Evolutionary conservation across 148 eudicot species (phyloP), one percentile per base, ranked within the genome.

Genomic region (Drosera capensis): DNA sequence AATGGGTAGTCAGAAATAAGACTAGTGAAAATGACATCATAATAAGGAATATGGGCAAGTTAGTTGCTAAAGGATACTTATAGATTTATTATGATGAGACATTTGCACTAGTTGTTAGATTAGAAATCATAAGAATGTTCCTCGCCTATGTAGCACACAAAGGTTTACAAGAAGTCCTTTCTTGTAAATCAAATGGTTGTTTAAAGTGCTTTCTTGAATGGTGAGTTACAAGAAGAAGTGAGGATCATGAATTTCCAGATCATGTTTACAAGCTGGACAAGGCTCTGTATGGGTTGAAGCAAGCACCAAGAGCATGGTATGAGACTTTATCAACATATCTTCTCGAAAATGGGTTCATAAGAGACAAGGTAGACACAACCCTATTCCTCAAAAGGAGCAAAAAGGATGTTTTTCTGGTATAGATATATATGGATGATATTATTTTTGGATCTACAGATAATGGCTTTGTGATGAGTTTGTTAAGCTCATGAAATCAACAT

Each of bases 21-120:
- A 8, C 30, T 2, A 34, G 30, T 30, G 52, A 48, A 7, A 7
- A 16, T 26, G 1, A 40, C 3, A 28, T 13, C 0, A 31, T 48
- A 7, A 12, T 22, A 1, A 48, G 12, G 1, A 48, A 28, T 17
- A 26, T 26, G 16, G 40, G 2, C 9, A 28, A 23, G n/a, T 11
- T 28, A 7, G 38, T 26, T 28, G 39, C 18, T 7, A 12, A 48
- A 18, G 38, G 14, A 0, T 48, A 48, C 12, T 26, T 14, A 4
- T 21, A 48, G n/a, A 48, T 48, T 26, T 22, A 26, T 14, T 48
- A 5, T 31, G 21, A 26, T 48, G 52, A 48, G 3, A 48, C 52
- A 25, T 48, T 14, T 48, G 1, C 5, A 6, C 52, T 15, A 1
- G 3, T 48, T 0, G 23, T 21, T 15, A 28, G 38, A n/a, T 8